Conservation (phyloP, 2,329 filamentous ascomycete species). For the Rhynchosporium secalis region DNA sequence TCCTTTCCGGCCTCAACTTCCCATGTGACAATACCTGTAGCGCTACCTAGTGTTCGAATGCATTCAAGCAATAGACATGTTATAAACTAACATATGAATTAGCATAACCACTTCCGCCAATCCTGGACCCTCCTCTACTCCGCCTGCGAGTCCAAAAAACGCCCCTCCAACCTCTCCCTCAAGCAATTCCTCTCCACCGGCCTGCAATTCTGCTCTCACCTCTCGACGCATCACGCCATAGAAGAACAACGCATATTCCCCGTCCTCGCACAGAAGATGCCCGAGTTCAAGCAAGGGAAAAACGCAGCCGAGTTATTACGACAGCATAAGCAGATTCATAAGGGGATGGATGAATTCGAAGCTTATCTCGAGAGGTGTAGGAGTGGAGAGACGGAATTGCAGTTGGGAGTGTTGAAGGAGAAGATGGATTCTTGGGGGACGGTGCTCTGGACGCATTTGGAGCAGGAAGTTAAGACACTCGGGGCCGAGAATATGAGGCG, state of each 20-base stretch:
- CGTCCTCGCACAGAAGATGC: slow-evolving; percentile 73
- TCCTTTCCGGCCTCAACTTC: not conserved
- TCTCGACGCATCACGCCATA: slow-evolving; percentile 78
- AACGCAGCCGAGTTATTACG: slow-evolving; percentile 63
- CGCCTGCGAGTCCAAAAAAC: slow-evolving; percentile 59
- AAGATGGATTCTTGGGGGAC: slow-evolving; percentile 77
- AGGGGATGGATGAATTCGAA: slow-evolving; percentile 67
- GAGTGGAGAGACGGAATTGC: slow-evolving; percentile 60
- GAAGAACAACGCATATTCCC: slow-evolving; percentile 85
- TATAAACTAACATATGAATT: not conserved
- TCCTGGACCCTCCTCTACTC: slow-evolving; percentile 71
- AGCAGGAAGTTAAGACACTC: slow-evolving; percentile 77
- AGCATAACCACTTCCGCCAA: slow-evolving; percentile 76
- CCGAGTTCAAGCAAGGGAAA: slow-evolving; percentile 61
- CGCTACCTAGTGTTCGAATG: not conserved
- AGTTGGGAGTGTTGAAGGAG: slow-evolving; percentile 59
- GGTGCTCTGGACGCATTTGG: slow-evolving; percentile 80
- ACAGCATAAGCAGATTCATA: slow-evolving; percentile 79
- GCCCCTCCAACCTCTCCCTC: slow-evolving; percentile 64
- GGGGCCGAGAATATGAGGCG: slow-evolving; percentile 84
- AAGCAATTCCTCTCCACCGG: slow-evolving; percentile 67
- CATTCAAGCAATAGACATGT: not conserved
- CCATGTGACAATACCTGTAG: not conserved
- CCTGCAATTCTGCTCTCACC: slow-evolving; percentile 67
- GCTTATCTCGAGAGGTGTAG: slow-evolving; percentile 64